Evolutionary conservation across 805 yeast genomes (phyloP).

Genomic region (Starmerella etchellsii): DNA sequence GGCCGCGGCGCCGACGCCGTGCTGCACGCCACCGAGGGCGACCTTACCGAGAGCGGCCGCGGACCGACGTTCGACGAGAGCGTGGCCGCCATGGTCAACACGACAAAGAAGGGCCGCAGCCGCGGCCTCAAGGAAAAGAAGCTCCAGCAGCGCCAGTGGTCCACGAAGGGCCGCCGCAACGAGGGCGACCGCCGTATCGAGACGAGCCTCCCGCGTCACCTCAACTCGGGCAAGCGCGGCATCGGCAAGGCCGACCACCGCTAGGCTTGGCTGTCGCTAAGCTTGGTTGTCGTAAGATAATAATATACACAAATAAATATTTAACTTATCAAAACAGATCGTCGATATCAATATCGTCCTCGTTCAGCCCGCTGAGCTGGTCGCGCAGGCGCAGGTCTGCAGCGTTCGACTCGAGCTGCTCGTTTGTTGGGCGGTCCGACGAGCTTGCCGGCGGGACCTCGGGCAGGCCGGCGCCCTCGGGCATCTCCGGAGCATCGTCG

Average conservation of each 20-base stretch:
- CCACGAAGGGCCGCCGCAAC: conserved; percentile 83
- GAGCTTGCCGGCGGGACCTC: neutral
- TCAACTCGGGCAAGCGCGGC: conserved; percentile 95
- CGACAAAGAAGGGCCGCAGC: conserved; percentile 43
- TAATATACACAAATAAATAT: neutral
- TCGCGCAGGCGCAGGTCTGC: neutral
- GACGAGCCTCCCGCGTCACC: conserved; percentile 80
- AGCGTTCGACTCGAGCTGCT: conserved; percentile 15
- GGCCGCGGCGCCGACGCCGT: conserved; percentile 68
- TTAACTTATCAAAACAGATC: conserved; percentile 16
- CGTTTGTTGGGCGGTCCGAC: neutral
- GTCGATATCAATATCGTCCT: conserved; percentile 18
- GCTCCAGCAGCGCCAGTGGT: conserved; percentile 85
- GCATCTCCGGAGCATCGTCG: conserved; percentile 16
- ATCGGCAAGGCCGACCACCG: conserved; percentile 86
- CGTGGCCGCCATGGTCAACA: conserved; percentile 41
- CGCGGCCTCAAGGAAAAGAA: conserved; percentile 81
- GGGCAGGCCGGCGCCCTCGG: conserved; percentile 10
- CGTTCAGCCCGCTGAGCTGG: neutral
- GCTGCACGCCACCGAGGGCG: conserved; percentile 39
- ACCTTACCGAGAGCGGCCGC: conserved; percentile 28
- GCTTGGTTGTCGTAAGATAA: no score
- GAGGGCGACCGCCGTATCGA: conserved; percentile 89
- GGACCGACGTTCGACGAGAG: conserved; percentile 60
- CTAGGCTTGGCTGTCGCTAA: conserved; percentile 29